A percentile compares a stretch with the other conserved stretches of the same genome.
phyloP scores from a whole-genome alignment of 2,329 filamentous ascomycete genomes.

The Cytospora piceae region DNA sequence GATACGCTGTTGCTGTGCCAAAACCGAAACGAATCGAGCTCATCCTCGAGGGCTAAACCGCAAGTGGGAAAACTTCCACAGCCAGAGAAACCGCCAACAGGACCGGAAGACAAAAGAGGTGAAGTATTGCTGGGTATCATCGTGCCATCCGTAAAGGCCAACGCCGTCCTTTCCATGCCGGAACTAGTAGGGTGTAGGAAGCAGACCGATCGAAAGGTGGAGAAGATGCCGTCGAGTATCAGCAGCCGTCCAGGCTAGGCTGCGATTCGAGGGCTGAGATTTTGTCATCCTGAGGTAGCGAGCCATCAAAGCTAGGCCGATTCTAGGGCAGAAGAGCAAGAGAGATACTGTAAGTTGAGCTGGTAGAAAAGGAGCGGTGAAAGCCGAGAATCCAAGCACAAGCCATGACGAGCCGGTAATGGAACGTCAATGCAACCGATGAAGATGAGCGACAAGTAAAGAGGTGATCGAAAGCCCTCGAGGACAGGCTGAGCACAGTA shows the following conservation, averaged over 20 bases:
- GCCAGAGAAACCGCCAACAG: not conserved
- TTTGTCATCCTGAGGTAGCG: not conserved
- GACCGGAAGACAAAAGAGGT: not conserved
- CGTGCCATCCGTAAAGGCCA: not conserved
- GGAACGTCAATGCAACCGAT: not conserved
- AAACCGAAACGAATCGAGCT: too few relatives aligned
- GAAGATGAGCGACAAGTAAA: too few relatives aligned
- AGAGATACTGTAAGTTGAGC: too few relatives aligned
- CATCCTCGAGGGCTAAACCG: not conserved
- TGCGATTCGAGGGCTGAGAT: not conserved
- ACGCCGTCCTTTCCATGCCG: not conserved
- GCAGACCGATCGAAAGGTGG: not conserved
- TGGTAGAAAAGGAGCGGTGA: not conserved
- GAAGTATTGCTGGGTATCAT: conserved; percentile 22
- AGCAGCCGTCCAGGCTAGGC: conserved; percentile 18
- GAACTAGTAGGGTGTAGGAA: not conserved
- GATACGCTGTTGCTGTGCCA: not conserved
- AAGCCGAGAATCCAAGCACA: not conserved
- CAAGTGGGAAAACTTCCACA: not conserved
- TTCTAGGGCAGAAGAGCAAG: not conserved
- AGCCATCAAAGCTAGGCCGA: conserved; percentile 6
- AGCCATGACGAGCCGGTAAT: not conserved
- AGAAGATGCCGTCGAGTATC: too few relatives aligned
- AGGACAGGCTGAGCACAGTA: not conserved
- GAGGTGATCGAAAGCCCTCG: not conserved